phyloP scores from a whole-genome alignment of 371 early-diverging fungal species.

The Mucor indicus region DNA sequence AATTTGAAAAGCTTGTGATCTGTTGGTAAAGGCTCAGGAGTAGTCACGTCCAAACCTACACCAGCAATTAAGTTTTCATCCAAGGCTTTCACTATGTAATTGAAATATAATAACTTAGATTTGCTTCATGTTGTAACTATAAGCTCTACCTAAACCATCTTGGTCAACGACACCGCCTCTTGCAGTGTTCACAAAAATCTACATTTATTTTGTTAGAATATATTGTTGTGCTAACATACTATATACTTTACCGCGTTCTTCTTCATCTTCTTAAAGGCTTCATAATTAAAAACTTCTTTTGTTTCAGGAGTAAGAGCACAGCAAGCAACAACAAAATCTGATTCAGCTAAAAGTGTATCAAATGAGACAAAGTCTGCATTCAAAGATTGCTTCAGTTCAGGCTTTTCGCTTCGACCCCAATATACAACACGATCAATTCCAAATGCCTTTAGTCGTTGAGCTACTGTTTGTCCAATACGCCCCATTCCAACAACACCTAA shows the following conservation, averaged over 20 bases:
- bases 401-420: conserved; percentile 44
- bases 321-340: conserved; percentile 75
- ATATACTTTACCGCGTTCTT: conserved; percentile 52
- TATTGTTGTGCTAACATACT: too few relatives aligned
- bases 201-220: neutral
- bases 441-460: conserved; percentile 69
- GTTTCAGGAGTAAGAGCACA: conserved; percentile 75
- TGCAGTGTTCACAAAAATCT: conserved; percentile 80
- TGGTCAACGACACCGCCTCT: conserved; percentile 82
- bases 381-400: conserved; percentile 25
- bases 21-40: conserved; percentile 78
- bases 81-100: conserved; percentile 62
- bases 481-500: conserved; percentile 86
- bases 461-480: conserved; percentile 79
- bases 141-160: conserved; percentile 53
- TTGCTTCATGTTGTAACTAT: neutral
- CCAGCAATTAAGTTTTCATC: conserved; percentile 60
- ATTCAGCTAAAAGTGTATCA: conserved; percentile 52
- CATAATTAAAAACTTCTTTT: conserved; percentile 64
- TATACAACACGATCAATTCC: conserved; percentile 59
- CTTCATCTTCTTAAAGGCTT: conserved; percentile 72
- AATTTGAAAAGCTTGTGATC: conserved; percentile 59
- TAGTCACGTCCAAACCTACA: conserved; percentile 85
- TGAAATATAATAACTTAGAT: neutral
- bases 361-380: conserved; percentile 48